phyloP scores from a whole-genome alignment of 176 grass and related monocot species.

The Chrysopogon serrulatus region DNA sequence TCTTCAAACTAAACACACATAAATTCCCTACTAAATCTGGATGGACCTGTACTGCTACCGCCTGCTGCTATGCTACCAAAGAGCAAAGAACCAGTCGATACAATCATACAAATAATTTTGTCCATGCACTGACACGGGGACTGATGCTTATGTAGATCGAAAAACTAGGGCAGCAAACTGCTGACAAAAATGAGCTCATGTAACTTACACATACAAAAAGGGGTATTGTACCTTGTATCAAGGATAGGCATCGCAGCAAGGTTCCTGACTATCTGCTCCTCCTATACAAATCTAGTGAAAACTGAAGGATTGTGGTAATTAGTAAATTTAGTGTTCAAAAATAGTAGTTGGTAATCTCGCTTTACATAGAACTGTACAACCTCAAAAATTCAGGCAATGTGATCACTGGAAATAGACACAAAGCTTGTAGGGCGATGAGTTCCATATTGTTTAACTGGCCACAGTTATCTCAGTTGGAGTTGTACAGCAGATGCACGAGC shows the following conservation, averaged over 20 bases:
- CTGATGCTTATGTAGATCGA: neutral
- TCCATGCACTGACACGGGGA: neutral
- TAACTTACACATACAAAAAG: neutral
- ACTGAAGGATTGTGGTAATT: neutral
- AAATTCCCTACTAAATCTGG: neutral
- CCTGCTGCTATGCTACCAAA: neutral
- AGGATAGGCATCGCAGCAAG: neutral
- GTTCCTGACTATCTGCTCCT: neutral
- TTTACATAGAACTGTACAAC: conserved; percentile 18
- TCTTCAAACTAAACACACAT: no score
- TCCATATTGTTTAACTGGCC: conserved; percentile 18
- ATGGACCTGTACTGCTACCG: neutral
- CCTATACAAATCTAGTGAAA: conserved; percentile 29
- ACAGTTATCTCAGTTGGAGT: conserved; percentile 24
- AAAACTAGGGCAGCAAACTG: neutral
- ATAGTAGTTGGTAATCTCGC: neutral
- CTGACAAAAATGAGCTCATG: neutral
- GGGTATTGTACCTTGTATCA: no score
- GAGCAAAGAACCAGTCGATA: no score
- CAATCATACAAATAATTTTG: neutral
- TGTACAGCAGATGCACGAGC: conserved; percentile 76
- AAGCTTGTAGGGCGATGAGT: neutral
- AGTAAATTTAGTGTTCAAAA: neutral
- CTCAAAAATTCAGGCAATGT: neutral
- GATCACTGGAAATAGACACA: neutral